Conservation (phyloP, 2,329 filamentous ascomycete species). For the Pseudopyricularia cyperi region DNA sequence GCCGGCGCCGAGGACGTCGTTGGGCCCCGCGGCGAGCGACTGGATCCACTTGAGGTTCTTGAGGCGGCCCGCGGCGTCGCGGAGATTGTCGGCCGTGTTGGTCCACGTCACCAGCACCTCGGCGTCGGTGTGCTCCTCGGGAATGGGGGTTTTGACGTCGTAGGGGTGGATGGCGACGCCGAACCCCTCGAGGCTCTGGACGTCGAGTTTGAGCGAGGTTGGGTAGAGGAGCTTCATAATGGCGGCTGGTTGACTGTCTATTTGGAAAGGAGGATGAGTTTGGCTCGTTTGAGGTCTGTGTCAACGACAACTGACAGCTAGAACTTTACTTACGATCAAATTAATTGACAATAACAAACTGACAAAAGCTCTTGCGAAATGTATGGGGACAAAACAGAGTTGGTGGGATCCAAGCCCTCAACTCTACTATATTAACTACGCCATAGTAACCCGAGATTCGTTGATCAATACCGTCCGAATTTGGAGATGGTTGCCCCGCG, state of each 20-base stretch:
- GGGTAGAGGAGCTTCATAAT: conserved; percentile 13
- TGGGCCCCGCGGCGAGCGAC: conserved; percentile 33
- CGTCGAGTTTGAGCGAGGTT: conserved; percentile 12
- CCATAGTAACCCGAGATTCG: no score
- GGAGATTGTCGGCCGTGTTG: conserved; percentile 28
- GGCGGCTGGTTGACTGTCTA: not conserved
- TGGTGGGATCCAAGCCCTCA: no score
- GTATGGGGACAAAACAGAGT: no score
- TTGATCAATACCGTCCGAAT: not conserved
- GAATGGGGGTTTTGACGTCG: conserved; percentile 27
- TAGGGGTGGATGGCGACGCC: conserved; percentile 19
- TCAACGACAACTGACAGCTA: no score
- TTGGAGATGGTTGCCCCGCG: not conserved
- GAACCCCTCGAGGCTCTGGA: conserved; percentile 10
- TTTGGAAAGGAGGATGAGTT: no score
- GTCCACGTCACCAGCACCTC: conserved; percentile 31
- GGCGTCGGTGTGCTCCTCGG: conserved; percentile 28
- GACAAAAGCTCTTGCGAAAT: no score
- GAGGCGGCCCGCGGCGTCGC: conserved; percentile 27
- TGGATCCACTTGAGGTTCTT: conserved; percentile 34
- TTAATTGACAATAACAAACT: no score
- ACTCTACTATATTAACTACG: no score
- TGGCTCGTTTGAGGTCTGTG: no score
- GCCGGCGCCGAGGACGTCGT: conserved; percentile 33
- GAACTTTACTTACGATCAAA: no score